Base-by-base conservation (phyloP, 192 early-diverging fungal species). In the Chytriomyces hyalinus region DNA sequence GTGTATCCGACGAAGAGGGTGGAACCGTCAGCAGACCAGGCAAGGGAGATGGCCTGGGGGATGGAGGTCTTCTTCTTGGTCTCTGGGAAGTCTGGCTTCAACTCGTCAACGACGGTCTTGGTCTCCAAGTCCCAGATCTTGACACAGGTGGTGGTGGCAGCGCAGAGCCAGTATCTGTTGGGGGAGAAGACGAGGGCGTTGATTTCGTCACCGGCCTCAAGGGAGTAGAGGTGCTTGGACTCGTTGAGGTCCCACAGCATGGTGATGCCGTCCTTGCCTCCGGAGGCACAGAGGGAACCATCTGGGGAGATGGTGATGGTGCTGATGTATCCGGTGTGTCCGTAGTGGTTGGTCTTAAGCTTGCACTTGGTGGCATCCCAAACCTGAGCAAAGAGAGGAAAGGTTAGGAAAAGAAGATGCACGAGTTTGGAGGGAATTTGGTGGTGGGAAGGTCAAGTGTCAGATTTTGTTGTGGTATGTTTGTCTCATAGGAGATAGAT, bases 211-310 rank as follows among this genome's bases (percentile, higher is more conserved):
- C 92, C 94, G 82, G 95, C 96, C 86, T 97, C 96, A 70, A 99
- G 89, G 67, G 96, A 96, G 94, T 99, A 98, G 84, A 99, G 91
- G 95, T 99, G 97, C 94, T 98, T 98, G 91, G 92, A 93, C 82
- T 99, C 97, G 90, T 98, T 98, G 74, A 99, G 89, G 85, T 99
- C 97, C 97, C 97, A 99, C 78, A 99, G 92, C 96, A 97, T 98
- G 81, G 94, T 93, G 88, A 97, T 90, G 83, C 96, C 94, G 89
- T 99, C 97, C 89, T 96, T 96, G 86, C 97, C 97, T 80, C 96
- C 97, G 81, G 97, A 97, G 84, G 97, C 97, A 91, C 96, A 99
- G 83, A 99, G 93, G 61, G 97, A 99, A 86, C 97, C 97, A 88
- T 99, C 97, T 76, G 97, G 97, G 48, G 96, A 98, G 89, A 99